These are phyloP conservation scores for Heliamphora pulchella DNA, from an alignment of 179 eudicot genomes.

Conservation along the genomic window DNA sequence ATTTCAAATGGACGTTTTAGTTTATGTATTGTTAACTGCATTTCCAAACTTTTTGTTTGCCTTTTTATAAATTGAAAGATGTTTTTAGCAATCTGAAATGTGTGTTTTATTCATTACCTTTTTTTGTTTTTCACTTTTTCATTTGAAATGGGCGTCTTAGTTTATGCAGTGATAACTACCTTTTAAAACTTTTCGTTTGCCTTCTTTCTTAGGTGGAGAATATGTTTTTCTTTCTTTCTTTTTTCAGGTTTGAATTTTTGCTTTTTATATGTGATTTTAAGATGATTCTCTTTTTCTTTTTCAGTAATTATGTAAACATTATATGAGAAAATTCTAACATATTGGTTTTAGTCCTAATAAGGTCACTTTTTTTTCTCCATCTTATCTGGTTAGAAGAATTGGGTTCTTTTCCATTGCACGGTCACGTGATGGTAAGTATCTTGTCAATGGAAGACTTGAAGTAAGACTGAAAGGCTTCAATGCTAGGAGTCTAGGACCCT, in stretches of 20 bases:
- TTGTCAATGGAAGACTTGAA: slow-evolving; percentile 98
- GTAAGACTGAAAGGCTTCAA: slow-evolving; percentile 80
- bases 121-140: no score
- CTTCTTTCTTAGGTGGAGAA: not conserved
- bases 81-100: not conserved
- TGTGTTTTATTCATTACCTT: not conserved
- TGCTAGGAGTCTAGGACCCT: slow-evolving; percentile 98
- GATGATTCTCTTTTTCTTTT: slow-evolving; percentile 2
- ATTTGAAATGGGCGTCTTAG: no score
- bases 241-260: no score
- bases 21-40: not conserved
- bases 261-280: not conserved
- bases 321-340: no score
- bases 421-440: slow-evolving; percentile 96
- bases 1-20: not conserved
- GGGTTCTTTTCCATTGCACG: slow-evolving; percentile 98
- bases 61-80: no score
- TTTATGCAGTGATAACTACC: not conserved
- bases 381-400: slow-evolving; percentile 76
- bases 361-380: not conserved
- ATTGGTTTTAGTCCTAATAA: no score
- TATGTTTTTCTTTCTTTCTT: not conserved
- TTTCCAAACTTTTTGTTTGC: no score
- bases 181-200: not conserved
- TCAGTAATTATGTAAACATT: not conserved